phyloP scores from a whole-genome alignment of 805 yeast genomes.

The Cyberlindnera americana region DNA sequence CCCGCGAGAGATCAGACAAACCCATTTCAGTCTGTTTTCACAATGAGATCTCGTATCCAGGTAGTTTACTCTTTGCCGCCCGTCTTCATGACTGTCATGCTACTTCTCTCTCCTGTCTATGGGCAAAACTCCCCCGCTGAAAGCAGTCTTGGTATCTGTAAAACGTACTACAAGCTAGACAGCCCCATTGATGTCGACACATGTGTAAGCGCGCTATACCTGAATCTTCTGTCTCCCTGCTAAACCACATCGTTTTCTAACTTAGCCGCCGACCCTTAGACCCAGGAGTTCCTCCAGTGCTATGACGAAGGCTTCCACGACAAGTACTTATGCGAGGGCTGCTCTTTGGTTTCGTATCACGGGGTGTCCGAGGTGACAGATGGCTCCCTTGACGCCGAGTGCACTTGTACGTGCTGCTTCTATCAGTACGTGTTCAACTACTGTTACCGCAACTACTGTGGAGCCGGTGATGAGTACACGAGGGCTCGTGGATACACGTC shows the following conservation, averaged over 20 bases:
- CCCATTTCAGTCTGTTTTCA: too few relatives aligned
- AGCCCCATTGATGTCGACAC: constrained; percentile 3
- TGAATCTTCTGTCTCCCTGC: neutral
- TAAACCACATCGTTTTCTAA: too few relatives aligned
- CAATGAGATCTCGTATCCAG: neutral
- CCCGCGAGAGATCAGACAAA: too few relatives aligned
- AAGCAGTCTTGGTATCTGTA: constrained; percentile 3
- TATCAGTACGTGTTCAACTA: constrained; percentile 24
- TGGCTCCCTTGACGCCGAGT: constrained; percentile 17
- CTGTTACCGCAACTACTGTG: constrained; percentile 24
- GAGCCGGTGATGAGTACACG: constrained; percentile 15
- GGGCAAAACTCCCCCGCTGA: neutral
- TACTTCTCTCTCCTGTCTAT: neutral
- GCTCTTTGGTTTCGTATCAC: constrained; percentile 18
- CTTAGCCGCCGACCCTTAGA: constrained; percentile 1
- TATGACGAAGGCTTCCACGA: constrained; percentile 24
- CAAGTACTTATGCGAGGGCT: constrained; percentile 26
- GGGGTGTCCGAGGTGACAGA: neutral
- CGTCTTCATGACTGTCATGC: neutral
- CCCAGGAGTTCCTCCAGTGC: constrained; percentile 12
- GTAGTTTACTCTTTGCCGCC: constrained; percentile 1
- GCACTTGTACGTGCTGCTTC: constrained; percentile 27
- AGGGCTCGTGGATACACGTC: constrained; percentile 12
- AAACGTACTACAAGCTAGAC: constrained; percentile 1
- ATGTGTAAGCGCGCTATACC: constrained; percentile 5